A percentile compares a stretch with the other conserved stretches of the same genome.
Conservation (phyloP, 306 rosid species). For the Casuarina equisetifolia region DNA sequence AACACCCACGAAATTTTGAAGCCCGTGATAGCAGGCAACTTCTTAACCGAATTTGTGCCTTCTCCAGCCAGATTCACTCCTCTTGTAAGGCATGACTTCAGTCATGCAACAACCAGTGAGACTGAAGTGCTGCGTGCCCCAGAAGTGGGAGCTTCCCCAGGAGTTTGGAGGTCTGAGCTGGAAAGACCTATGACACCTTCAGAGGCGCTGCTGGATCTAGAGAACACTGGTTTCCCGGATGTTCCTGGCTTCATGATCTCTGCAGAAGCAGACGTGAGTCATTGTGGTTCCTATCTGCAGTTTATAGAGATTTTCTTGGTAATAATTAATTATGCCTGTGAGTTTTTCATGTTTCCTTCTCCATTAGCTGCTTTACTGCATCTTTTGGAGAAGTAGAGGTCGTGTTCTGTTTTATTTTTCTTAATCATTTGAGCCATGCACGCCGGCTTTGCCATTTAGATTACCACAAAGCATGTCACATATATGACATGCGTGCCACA, state of each 20-base stretch:
- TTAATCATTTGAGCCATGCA: neutral
- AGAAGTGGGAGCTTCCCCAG: constrained; percentile 23
- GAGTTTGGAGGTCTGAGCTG: constrained; percentile 31
- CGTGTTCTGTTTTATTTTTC: neutral
- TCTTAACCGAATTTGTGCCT: constrained; percentile 4
- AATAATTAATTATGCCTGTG: constrained; percentile 2
- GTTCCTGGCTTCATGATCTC: constrained; percentile 36
- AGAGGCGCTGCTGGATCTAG: constrained; percentile 25
- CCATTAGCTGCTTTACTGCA: constrained; percentile 2
- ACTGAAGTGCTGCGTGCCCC: constrained; percentile 36
- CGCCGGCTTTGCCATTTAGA: neutral
- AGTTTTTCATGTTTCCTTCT: neutral
- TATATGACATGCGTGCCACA: neutral
- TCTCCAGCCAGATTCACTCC: constrained; percentile 23
- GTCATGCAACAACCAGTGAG: constrained; percentile 39
- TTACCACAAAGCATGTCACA: no score
- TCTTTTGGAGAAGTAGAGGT: neutral
- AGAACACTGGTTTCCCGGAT: constrained; percentile 39
- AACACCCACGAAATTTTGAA: constrained; percentile 28
- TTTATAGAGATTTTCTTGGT: neutral
- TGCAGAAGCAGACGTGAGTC: constrained; percentile 59
- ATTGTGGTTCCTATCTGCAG: constrained; percentile 8
- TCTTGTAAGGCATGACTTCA: constrained; percentile 25
- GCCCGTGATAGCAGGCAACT: constrained; percentile 25
- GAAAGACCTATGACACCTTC: constrained; percentile 38